Evolutionary conservation across 352 stramenopile species (phyloP).

Genomic region (Phytophthora megakarya): DNA sequence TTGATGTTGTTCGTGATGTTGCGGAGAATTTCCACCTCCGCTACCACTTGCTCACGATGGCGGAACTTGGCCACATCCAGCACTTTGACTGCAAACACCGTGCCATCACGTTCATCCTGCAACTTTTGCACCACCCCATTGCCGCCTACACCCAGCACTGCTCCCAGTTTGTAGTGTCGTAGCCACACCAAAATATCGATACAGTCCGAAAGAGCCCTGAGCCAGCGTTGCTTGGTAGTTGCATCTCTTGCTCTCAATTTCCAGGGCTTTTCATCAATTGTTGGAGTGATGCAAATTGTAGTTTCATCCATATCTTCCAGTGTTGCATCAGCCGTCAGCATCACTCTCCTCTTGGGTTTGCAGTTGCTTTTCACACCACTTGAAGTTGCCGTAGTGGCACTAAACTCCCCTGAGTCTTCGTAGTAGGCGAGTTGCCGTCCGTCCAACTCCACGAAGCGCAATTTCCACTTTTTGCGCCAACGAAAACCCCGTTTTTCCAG

Average conservation of each 20-base stretch:
- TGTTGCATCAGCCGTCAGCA: slow-evolving; percentile 59
- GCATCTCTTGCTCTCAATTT: slow-evolving; percentile 57
- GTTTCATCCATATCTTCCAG: slow-evolving; percentile 58
- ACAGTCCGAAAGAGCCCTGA: slow-evolving; percentile 66
- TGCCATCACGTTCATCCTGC: slow-evolving; percentile 58
- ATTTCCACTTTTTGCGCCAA: slow-evolving; percentile 81
- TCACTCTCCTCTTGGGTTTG: slow-evolving; percentile 51
- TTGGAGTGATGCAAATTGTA: slow-evolving; percentile 60
- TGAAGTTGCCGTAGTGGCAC: slow-evolving; percentile 20
- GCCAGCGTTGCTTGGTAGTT: slow-evolving; percentile 64
- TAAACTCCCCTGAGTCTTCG: slow-evolving; percentile 32
- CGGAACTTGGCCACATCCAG: slow-evolving; percentile 80
- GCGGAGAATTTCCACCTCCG: slow-evolving; percentile 80
- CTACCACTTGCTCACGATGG: slow-evolving; percentile 68
- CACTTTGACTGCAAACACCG: slow-evolving; percentile 75
- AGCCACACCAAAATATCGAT: slow-evolving; percentile 83
- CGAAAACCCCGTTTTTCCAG: slow-evolving; percentile 80
- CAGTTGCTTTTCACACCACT: slow-evolving; percentile 28
- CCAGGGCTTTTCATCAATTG: slow-evolving; percentile 61
- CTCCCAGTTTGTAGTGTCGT: slow-evolving; percentile 68
- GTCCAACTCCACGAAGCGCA: slow-evolving; percentile 76
- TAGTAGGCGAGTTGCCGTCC: slow-evolving; percentile 75
- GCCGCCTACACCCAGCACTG: slow-evolving; percentile 71
- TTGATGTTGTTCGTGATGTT: slow-evolving; percentile 84
- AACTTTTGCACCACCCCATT: slow-evolving; percentile 75